These are phyloP conservation scores for Falciphora oryzae DNA, from an alignment of 2,329 filamentous ascomycete species.

Conservation along the genomic window DNA sequence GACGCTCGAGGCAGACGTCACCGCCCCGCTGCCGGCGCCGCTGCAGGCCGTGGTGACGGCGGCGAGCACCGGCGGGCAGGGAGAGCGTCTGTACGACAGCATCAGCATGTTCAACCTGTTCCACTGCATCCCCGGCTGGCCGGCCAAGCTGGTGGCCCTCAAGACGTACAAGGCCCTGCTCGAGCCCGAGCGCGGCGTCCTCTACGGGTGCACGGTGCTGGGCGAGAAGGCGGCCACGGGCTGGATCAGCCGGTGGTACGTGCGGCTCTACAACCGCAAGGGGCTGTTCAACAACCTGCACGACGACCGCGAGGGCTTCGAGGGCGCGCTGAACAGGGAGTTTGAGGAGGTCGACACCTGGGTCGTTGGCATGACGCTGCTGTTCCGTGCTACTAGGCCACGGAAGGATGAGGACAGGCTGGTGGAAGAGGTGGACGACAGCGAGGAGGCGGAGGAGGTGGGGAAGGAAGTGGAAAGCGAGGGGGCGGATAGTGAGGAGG, in stretches of 20 bases:
- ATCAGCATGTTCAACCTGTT: conserved; percentile 38
- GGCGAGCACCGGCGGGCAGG: conserved; percentile 17
- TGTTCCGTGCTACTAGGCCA: conserved; percentile 31
- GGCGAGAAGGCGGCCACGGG: conserved; percentile 21
- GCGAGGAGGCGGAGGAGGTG: not conserved
- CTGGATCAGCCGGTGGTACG: conserved; percentile 20
- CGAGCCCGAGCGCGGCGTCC: conserved; percentile 26
- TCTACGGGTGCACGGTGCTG: conserved; percentile 33
- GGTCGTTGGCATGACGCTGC: conserved; percentile 30
- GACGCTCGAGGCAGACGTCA: conserved; percentile 30
- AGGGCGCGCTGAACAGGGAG: conserved; percentile 25
- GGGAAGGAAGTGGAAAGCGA: not conserved
- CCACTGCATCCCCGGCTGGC: conserved; percentile 29
- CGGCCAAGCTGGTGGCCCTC: conserved; percentile 26
- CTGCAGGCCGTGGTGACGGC: not conserved
- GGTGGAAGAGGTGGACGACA: not conserved
- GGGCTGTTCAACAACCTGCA: conserved; percentile 33
- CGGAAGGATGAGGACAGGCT: conserved; percentile 11
- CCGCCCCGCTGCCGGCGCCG: conserved; percentile 10
- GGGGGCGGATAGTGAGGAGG: too few relatives aligned
- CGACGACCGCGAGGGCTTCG: conserved; percentile 28
- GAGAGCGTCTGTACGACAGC: conserved; percentile 30
- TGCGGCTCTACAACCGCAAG: conserved; percentile 28
- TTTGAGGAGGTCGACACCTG: conserved; percentile 34
- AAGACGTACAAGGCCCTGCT: conserved; percentile 26